Base-by-base conservation (phyloP, 2,329 filamentous ascomycete species). In the Aspergillus ochraceus region DNA sequence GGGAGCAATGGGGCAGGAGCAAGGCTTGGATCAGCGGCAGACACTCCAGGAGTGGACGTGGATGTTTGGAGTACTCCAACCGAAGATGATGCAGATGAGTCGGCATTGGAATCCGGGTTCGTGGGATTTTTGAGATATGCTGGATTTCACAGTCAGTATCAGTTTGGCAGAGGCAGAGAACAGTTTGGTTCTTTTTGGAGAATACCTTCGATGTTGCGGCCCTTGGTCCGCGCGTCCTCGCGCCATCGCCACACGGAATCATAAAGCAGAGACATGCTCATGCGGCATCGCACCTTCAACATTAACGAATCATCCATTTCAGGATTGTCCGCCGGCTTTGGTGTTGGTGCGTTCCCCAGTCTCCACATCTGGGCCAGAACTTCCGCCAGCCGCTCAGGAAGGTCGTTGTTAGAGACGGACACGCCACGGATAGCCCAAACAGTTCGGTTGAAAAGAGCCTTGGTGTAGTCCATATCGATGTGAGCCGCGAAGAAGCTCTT, bases 61-160 rank as follows among this genome's bases (percentile, higher is more conserved):
- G 73, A 68, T 14, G 70, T 68, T 32, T 72, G 72, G 20, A 81
- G 68, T 52, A 77, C 76, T 55, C 80, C 82, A 22, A 83, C 76
- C 6, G 79, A 80, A 17, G 88, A 90, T 36, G 87, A 87, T 58
- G 86, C 84, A 64, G 88, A 89, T 56, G 88, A 90, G 74, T 91
- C 88, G 71, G 87, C 87, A 70, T 86, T 86, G 55, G 89, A 91
- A 74, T 95, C 90, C 49, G 90, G 90, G 72, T 94, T 90, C 59
- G 92, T 96, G 49, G 92, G 91, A 70, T 95, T 91, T 72, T 94
- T 92, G 61, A 92, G 85, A 66, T 90, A 92, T 77, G 81, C 80
- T 80, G 54, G 14, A 60, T 54, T 6, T 24, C 22, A 54, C 52
- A 22, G 9, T 26, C 19, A 36, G 42, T n/a, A 14, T 47, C 19